Base-by-base conservation (phyloP, 257 asterid species). In the Ehretia macrophylla region DNA sequence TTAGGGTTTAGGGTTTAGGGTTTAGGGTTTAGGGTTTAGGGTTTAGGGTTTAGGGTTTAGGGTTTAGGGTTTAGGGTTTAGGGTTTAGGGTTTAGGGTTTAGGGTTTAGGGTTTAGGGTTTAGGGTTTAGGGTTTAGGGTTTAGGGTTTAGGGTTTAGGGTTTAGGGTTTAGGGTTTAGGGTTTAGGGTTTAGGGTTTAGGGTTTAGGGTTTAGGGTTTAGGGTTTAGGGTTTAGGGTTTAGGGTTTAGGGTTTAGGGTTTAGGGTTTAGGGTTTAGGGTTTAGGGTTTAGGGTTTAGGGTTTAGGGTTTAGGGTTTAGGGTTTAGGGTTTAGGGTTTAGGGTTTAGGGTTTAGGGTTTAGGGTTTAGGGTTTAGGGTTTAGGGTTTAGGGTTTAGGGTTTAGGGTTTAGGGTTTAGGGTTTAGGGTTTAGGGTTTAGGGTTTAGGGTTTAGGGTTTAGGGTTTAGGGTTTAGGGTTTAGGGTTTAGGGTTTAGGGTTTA, bases 31-130 rank as follows among this genome's bases (percentile, higher is more conserved):
- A 50, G 55, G 69, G 56, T 55, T 63, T 20, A 39, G 68, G 68
- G 51, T 63, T 63, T 20, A 39, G 68, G 68, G 53, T 63, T 63
- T 13, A 19, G 67, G 67, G 58, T 62, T 62, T 22, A 51, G 68
- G 68, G 68, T 51, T 63, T 52, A 19, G 52, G 68, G 68, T 37
- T 63, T 32, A 39, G 60, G 68, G 60, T 51, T 63, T 52, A 51
- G 68, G 68, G 60, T 63, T 63, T 49, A 38, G 60, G 63, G 63
- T 38, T 58, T 32, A 14, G 27, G 63, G 63, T 39, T 58, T 32
- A 14, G 48, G 51, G 63, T 39, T 58, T 58, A 0, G 32, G 63
- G 63, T 17, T 58, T n/a, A 14, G 22, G 63, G 63, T 10, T 38
- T 40, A 14, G 13, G 39, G 59, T 22, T 55, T 55, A 20, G 37